Base-by-base conservation (phyloP, 2,329 filamentous ascomycete species). In the Colletotrichum sp. region DNA sequence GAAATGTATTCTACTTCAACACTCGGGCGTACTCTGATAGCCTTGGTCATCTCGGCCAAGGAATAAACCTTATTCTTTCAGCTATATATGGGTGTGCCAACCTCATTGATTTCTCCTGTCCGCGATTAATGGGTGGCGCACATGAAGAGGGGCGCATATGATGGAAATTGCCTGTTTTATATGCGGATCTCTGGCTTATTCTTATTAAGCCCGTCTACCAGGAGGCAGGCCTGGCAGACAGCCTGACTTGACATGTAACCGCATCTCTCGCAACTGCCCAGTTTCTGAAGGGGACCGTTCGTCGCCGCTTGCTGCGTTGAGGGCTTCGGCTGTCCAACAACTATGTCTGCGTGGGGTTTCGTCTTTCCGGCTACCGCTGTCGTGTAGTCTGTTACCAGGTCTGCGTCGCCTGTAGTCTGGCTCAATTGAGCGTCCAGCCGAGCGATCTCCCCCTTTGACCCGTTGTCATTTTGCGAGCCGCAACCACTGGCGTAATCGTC, bases 171-270 rank as follows among this genome's bases (percentile, higher is more conserved):
- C 30, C 15, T 21, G 34, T n/a, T 80, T 82, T 85, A 91, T 85
- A 92, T 88, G 80, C 86, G 83, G 77, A 93, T 91, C 79, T 91
- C 87, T 74, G 90, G 86, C 75, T 91, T 87, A 79, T 93, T 93
- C 85, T 97, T 98, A 83, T 99, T 99, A 64, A 99, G 84, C 0
- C 94, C 95, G 80, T 99, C 96, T 4, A 99, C 90, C 60, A 99
- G 87, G 77, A 93, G 94, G 83, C 97, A 99, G 1, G 97, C 97
- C 85, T 99, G 98, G 85, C 97, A 99, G 52, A 98, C 92, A 34
- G 92, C 91, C 84, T 99, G 97, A 80, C 96, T 98, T 3, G 97
- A 98, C 84, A 99, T 94, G 83, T 99, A 99, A 16, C 97, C 97
- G 80, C 97, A 99, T 68, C 92, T 93, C 81, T 93, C 92, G 82